These are phyloP conservation scores for Exserohilum rostratum DNA, from an alignment of 2,329 filamentous ascomycete genomes.

Conservation along the genomic window DNA sequence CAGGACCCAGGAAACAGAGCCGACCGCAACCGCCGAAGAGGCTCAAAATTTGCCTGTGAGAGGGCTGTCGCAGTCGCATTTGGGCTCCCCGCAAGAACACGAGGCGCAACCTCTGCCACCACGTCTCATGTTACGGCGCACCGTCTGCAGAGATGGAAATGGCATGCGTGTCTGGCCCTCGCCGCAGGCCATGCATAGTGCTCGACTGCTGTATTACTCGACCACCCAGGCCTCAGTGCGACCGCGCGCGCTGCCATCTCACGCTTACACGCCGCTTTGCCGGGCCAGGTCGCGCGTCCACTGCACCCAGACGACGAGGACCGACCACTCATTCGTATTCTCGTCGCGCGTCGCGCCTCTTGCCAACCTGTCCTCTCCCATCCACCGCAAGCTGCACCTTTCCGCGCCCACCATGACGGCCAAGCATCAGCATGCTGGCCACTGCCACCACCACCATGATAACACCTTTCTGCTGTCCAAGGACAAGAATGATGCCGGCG, in stretches of 20 bases:
- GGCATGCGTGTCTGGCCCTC: constrained; percentile 35
- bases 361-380: constrained; percentile 42
- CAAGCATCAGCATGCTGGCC: constrained; percentile 46
- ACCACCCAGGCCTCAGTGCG: constrained; percentile 27
- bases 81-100: constrained; percentile 20
- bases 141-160: constrained; percentile 39
- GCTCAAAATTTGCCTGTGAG: constrained; percentile 22
- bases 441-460: constrained; percentile 77
- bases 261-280: constrained; percentile 13
- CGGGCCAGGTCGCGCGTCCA: constrained; percentile 39
- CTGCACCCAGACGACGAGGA: constrained; percentile 38
- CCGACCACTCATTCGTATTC: constrained; percentile 17
- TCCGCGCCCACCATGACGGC: constrained; percentile 41
- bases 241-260: constrained; percentile 21
- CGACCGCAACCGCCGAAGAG: constrained; percentile 33
- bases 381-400: constrained; percentile 40
- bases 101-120: constrained; percentile 26
- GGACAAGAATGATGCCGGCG: constrained; percentile 90
- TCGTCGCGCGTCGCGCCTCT: constrained; percentile 10
- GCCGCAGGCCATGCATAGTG: constrained; percentile 21
- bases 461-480: constrained; percentile 79
- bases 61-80: constrained; percentile 19
- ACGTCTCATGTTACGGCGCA: constrained; percentile 40
- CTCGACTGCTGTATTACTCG: constrained; percentile 13
- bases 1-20: constrained; percentile 18